Evolutionary conservation across 2,329 filamentous ascomycete genomes (phyloP), one percentile per base, ranked within the genome.

Genomic region (Cyanodermella asteris): DNA sequence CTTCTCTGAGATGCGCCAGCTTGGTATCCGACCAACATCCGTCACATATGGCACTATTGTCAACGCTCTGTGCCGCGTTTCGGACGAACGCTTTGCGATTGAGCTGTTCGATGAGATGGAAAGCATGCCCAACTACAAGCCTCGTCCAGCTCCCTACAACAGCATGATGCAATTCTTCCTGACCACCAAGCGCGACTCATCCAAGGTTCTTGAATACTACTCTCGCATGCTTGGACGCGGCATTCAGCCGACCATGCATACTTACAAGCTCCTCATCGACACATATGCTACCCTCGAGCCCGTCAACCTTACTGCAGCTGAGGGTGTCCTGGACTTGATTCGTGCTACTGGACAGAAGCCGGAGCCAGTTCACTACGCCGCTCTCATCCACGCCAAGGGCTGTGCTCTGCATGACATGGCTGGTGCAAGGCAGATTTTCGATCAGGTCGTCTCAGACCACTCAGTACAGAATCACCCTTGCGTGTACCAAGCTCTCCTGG

Each of bases 31-130:
- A 40, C 87, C 87, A 2, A 97, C 87, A 0, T 93, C 81, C 24
- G 87, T 97, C 29, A 97, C 87, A 1, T 97, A 97, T 41, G 87
- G 87, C 33, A 97, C 87, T 8, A 82, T 97, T 40, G 84, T 97
- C 52, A 97, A 97, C 40, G 87, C 87, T 13, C 65, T 97, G 9
- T 93, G 82, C 61, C 77, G 87, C 39, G 87, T 94, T 28, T 91
- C 81, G 37, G 87, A 97, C 39, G 84, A 94, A 55, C 90, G 84
- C 44, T 91, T 93, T 45, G 87, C 87, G 15, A 87, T 93, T 44
- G 81, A 94, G 50, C 68, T 94, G 39, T 97, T 97, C 43, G 81
- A 94, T 43, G 87, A 97, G 56, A 97, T 97, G 87, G 87, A 97
- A 56, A 69, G 73, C 23, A 91, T 91, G 73, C 74, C 81, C 29